These are phyloP conservation scores for Russula olivacea DNA, from an alignment of 768 basidiomycete species.

Conservation along the genomic window DNA sequence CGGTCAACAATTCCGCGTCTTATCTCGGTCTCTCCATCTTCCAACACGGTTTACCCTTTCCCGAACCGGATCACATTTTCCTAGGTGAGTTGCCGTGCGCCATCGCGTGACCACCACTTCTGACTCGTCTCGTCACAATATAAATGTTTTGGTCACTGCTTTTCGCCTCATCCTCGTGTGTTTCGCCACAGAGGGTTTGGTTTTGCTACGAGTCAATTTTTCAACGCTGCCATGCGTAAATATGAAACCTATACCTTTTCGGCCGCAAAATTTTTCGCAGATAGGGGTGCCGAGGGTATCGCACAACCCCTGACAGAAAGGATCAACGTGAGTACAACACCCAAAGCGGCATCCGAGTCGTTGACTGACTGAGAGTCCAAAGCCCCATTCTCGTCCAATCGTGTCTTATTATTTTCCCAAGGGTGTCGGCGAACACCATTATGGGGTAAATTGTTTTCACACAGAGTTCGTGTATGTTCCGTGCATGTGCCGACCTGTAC, in stretches of 20 bases:
- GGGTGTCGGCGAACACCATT: slow-evolving; percentile 92
- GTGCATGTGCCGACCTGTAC: slow-evolving; percentile 12
- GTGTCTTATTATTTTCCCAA: slow-evolving; percentile 97
- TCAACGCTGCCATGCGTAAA: slow-evolving; percentile 13
- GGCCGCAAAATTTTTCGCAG: slow-evolving; percentile 65
- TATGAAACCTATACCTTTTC: slow-evolving; percentile 53
- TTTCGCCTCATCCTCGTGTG: too few species aligned
- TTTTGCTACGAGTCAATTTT: neutral
- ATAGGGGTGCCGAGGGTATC: slow-evolving; percentile 61
- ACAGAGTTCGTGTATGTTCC: neutral
- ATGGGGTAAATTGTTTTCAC: slow-evolving; percentile 58
- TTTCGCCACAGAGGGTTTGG: neutral
- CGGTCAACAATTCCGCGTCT: neutral
- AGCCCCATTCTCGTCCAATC: slow-evolving; percentile 80
- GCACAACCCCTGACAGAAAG: slow-evolving; percentile 77
- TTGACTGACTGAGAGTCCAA: neutral
- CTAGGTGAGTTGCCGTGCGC: neutral
- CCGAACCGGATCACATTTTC: neutral
- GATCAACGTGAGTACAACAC: slow-evolving; percentile 52
- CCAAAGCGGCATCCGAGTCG: neutral
- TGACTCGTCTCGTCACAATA: too few species aligned
- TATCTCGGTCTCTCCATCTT: neutral
- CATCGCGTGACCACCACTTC: neutral
- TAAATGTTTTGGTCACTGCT: neutral
- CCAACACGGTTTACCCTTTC: neutral